A percentile compares a stretch with the other conserved stretches of the same genome.
Conservation (phyloP, 169 alveolate species). For the Cryptosporidium muris region DNA sequence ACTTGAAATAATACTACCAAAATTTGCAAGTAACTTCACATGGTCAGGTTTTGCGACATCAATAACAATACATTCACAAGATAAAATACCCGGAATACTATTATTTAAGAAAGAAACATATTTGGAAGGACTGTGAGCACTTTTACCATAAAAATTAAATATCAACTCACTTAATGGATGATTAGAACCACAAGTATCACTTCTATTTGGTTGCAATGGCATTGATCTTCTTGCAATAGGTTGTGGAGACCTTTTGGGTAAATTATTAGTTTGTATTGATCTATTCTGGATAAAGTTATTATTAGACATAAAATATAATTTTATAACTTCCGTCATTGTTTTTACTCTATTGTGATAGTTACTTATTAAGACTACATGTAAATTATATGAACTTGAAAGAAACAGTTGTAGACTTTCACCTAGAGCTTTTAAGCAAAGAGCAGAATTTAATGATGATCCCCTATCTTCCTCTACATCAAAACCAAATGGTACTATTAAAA, state of each 20-base stretch:
- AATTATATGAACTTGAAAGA: neutral
- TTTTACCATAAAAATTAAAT: slow-evolving; percentile 12
- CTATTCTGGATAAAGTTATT: neutral
- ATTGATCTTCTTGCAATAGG: neutral
- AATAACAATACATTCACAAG: slow-evolving; percentile 51
- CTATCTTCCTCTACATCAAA: neutral
- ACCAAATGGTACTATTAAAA: slow-evolving; percentile 45
- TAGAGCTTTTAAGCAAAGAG: slow-evolving; percentile 16
- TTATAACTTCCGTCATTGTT: slow-evolving; percentile 3
- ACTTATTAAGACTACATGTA: slow-evolving; percentile 13
- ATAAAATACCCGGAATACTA: slow-evolving; percentile 7
- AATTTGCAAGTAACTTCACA: neutral
- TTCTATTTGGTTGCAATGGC: neutral
- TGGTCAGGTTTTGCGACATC: slow-evolving; percentile 12
- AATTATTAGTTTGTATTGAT: neutral
- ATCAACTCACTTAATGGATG: slow-evolving; percentile 52
- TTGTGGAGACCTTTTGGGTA: neutral
- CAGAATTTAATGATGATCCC: neutral
- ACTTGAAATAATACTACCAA: slow-evolving; percentile 3
- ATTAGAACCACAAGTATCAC: slow-evolving; percentile 26
- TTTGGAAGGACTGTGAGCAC: neutral
- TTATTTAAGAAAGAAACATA: slow-evolving; percentile 1
- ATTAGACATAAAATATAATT: slow-evolving; percentile 29
- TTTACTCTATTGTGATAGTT: neutral
- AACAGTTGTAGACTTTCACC: slow-evolving; percentile 12